Conservation (phyloP, 2,329 filamentous ascomycete genomes). For the Hypoxylon sp. region DNA sequence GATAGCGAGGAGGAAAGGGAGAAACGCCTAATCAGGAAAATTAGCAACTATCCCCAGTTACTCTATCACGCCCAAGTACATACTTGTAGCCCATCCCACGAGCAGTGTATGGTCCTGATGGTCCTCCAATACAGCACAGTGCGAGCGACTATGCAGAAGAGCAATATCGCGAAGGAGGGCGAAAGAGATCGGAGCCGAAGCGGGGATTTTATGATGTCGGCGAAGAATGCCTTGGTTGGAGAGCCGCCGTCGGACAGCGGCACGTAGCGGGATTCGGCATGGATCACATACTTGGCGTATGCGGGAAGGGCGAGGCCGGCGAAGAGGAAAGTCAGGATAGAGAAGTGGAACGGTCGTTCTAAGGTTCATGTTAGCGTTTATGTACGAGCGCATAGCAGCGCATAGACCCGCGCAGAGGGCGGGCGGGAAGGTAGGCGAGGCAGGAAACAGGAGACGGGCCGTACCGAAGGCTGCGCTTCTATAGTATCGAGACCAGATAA, state of each 20-base stretch:
- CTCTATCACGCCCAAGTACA: conserved; percentile 11
- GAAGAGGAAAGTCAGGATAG: conserved; percentile 42
- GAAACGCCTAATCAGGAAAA: conserved; percentile 41
- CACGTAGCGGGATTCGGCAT: conserved; percentile 20
- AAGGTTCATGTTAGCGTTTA: not conserved
- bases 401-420: not conserved
- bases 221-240: conserved; percentile 16
- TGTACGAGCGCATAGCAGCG: not conserved
- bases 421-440: not conserved
- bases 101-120: conserved; percentile 46
- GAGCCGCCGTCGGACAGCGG: conserved; percentile 15
- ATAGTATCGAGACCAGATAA: conserved; percentile 47
- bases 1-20: conserved; percentile 43
- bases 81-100: conserved; percentile 48
- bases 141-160: conserved; percentile 39
- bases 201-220: conserved; percentile 24
- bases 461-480: conserved; percentile 50
- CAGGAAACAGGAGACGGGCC: conserved; percentile 2
- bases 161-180: conserved; percentile 32
- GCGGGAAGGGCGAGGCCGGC: conserved; percentile 34
- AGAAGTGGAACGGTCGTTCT: conserved; percentile 49
- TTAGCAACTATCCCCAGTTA: not conserved
- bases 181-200: conserved; percentile 23
- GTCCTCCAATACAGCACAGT: conserved; percentile 45
- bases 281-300: conserved; percentile 29